Base-by-base conservation (phyloP, 441 rosid species). In the Populus hybrid region DNA sequence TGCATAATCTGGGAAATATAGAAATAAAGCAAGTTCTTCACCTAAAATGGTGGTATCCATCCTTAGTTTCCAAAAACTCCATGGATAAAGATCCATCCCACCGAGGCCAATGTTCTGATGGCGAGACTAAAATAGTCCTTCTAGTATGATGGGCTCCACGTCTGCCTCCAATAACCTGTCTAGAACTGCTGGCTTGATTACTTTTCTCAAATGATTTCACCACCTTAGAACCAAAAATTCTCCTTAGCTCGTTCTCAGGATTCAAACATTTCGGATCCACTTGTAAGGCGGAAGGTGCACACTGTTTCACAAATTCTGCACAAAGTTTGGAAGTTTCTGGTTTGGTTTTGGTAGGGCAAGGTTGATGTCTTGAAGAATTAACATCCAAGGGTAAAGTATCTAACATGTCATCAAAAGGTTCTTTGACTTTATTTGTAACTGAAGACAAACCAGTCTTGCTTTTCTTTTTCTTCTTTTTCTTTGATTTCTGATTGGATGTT, bases 61-160 rank as follows among this genome's bases (percentile, higher is more conserved):
- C 95, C 80, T 74, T 94, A 14, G 90, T 87, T 84, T 92, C 97
- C 64, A 94, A 86, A 86, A 92, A 83, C 71, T 93, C 99, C 97
- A 94, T 93, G 9, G 95, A 90, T 69, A 94, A 81, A 78, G 97
- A 91, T 53, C 92, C 92, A 78, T 94, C 98, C 97, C 97, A 94
- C 9, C 93, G 94, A 73, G 93, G 82, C 98, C 98, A 94, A 74
- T 90, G 92, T 67, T 94, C 99, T 33, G 88, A 87, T 28, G 94
- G 92, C 71, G 93, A 84, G 68, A 91, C 87, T 61, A 94, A 77
- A 78, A 90, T 78, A 36, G 95, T 90, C 85, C 89, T 94, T 42
- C 92, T 89, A n/a, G 87, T 81, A 74, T 89, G 93, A 84, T 85
- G 92, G 76, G 70, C 75, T 71, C 90, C 97, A 61, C 94, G 92